Percentiles rank a stretch among this genome's conserved stretches.
These are phyloP conservation scores for Lunularia cruciata DNA, from an alignment of 225 moss, liverwort and hornwort species.

Conservation along the genomic window DNA sequence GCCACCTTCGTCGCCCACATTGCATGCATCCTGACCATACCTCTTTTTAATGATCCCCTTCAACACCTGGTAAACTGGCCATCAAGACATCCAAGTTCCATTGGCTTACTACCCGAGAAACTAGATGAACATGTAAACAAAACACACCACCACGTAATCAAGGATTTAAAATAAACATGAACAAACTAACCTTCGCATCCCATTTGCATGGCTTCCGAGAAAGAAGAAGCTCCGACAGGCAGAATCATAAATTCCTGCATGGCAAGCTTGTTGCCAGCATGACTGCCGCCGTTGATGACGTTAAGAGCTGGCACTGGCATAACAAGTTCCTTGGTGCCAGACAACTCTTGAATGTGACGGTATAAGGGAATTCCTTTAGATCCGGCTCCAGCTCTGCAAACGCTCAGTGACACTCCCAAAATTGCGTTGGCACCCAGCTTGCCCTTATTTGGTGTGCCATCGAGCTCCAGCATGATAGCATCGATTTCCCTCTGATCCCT, in stretches of 20 bases:
- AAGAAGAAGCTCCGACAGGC: constrained; percentile 51
- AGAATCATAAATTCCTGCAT: constrained; percentile 69
- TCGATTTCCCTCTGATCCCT: constrained; percentile 53
- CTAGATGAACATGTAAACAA: too few relatives aligned
- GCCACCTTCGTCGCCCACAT: constrained; percentile 57
- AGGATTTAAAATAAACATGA: neutral
- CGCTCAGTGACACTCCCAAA: constrained; percentile 54
- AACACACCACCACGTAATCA: too few relatives aligned
- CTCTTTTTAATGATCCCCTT: constrained; percentile 93
- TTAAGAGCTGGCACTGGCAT: constrained; percentile 59
- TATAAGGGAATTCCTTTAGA: constrained; percentile 49
- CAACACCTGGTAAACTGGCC: constrained; percentile 75
- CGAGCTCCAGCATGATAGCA: constrained; percentile 48
- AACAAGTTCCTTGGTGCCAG: constrained; percentile 55
- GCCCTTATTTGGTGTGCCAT: constrained; percentile 57
- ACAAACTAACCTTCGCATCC: constrained; percentile 74
- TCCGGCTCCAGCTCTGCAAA: constrained; percentile 54
- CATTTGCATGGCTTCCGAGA: constrained; percentile 81
- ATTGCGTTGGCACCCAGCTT: constrained; percentile 59
- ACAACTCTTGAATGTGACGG: constrained; percentile 50
- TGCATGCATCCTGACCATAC: constrained; percentile 64
- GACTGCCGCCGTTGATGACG: constrained; percentile 61
- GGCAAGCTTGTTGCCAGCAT: constrained; percentile 60
- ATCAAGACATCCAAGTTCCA: constrained; percentile 16
- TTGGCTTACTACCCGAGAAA: too few relatives aligned